Base-by-base conservation (phyloP, 768 basidiomycete species). In the Megacollybia marginata region DNA sequence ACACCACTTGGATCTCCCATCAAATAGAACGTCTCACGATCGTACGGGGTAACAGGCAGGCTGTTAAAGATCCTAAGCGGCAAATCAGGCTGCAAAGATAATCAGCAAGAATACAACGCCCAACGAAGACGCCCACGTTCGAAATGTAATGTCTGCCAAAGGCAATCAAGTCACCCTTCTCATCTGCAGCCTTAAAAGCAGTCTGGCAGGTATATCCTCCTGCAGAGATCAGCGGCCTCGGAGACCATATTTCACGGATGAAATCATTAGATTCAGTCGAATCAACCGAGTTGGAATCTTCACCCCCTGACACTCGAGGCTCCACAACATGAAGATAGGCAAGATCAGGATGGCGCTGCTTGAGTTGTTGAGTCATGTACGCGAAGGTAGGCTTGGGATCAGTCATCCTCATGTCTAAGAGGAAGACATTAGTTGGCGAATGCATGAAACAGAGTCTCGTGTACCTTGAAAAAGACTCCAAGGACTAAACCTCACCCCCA, bases 321-420 rank as follows among this genome's bases (percentile, higher is more conserved):
- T 74, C 6, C 69, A 40, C 38, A 18, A 40, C 38, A 18, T 40
- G 38, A 8, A 40, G 13, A 40, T 18, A 40, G 38, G 38, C 72
- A 31, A 74, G 56, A 18, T 62, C 52, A 20, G 65, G 66, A 45
- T 54, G 49, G n/a, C 52, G 53, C 19, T 42, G 5, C 16, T 20
- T 20, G 34, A 76, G 42, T 44, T 67, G 47, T 16, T 53, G 42
- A 9, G 67, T 63, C 16, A 76, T 50, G 59, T 74, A 67, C 1
- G 56, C 46, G 62, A 70, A 76, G 4, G 64, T 67, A 2, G 72
- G 69, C 18, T 61, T 56, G 0, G 70, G 72, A 43, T 74, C 66
- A 4, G 48, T 47, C 68, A 70, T 69, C 18, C 61, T 55, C 67
- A 72, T 65, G 35, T 54, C 60, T 59, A 46, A n/a, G 16, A 35